Percentiles rank a stretch among this genome's conserved stretches.
These are phyloP conservation scores for Pyrenochaeta sp. DNA, from an alignment of 2,329 filamentous ascomycete species.

Conservation along the genomic window DNA sequence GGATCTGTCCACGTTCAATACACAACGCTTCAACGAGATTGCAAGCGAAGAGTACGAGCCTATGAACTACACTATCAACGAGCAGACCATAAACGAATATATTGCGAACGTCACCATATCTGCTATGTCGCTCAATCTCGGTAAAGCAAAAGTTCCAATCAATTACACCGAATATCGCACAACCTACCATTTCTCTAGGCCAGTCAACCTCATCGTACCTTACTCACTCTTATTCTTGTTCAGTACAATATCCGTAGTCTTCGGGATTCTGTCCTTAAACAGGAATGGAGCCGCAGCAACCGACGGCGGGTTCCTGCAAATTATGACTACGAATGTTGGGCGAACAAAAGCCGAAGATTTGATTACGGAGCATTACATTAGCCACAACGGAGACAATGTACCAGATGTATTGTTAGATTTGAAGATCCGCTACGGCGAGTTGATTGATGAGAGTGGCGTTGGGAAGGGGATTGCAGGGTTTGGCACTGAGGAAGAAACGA, in stretches of 20 bases:
- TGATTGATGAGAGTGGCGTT: neutral
- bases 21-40: neutral
- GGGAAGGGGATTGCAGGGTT: neutral
- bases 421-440: conserved; percentile 3
- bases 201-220: conserved; percentile 7
- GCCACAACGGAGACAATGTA: neutral
- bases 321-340: conserved; percentile 16
- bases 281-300: conserved; percentile 5
- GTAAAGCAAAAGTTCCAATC: neutral
- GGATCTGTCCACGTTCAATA: neutral
- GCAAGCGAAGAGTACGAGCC: neutral
- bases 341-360: conserved; percentile 9
- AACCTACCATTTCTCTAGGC: conserved; percentile 6
- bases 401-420: neutral
- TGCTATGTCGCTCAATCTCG: conserved; percentile 2
- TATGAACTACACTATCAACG: conserved; percentile 5
- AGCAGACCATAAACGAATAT: conserved; percentile 5
- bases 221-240: conserved; percentile 5
- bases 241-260: neutral
- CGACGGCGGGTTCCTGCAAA: conserved; percentile 15
- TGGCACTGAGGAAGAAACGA: conserved; percentile 1
- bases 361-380: neutral
- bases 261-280: conserved; percentile 3
- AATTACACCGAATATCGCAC: conserved; percentile 3
- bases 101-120: conserved; percentile 14